phyloP scores from a whole-genome alignment of 1,139 yeast genomes.

The Zygosaccharomyces sapae region DNA sequence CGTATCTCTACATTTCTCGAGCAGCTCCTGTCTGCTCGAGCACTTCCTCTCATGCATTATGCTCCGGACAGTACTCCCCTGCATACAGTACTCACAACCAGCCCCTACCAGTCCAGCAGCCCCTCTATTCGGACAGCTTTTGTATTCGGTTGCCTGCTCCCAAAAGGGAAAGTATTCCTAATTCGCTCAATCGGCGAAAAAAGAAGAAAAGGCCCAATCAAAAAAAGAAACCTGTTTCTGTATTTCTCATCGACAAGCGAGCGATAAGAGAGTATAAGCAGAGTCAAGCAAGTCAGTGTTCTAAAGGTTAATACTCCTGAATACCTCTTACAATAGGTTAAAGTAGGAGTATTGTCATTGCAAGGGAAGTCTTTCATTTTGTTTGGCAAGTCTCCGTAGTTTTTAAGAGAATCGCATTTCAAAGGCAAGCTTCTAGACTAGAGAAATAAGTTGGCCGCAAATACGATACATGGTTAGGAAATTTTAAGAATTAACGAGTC shows the following conservation, averaged over 20 bases:
- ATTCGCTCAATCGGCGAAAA: conserved; percentile 4
- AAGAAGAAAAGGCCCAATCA: conserved; percentile 1
- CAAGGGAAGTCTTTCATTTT: no score
- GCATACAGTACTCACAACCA: background rate
- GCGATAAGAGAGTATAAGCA: no score
- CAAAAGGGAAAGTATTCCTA: background rate
- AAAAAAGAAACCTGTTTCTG: background rate
- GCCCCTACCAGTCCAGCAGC: background rate
- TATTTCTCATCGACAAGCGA: background rate
- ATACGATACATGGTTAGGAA: background rate
- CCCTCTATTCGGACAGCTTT: background rate
- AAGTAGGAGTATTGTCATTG: no score
- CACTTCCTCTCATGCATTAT: no score
- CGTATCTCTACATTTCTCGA: no score
- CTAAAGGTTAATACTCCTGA: no score
- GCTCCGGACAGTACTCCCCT: background rate
- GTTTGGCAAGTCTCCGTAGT: no score
- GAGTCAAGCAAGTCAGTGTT: no score
- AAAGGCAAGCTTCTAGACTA: no score
- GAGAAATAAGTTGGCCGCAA: background rate
- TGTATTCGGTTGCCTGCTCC: background rate
- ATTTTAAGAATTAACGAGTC: background rate
- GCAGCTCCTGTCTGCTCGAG: no score
- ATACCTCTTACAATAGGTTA: no score
- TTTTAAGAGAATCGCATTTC: no score